phyloP scores from a whole-genome alignment of 163 green algal species.

The Chloromonas sp. region DNA sequence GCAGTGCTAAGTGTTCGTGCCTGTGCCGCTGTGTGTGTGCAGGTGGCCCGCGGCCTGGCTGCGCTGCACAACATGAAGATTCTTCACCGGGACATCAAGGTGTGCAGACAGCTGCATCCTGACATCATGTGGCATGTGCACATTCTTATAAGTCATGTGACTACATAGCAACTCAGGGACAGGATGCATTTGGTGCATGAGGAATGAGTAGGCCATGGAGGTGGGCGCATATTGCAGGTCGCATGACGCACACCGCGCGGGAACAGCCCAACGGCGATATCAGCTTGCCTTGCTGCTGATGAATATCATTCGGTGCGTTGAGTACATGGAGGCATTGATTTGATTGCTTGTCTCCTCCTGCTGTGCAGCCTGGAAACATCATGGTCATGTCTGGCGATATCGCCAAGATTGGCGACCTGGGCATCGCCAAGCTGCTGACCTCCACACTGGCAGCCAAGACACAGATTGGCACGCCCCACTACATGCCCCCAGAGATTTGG shows the following conservation, averaged over 20 bases:
- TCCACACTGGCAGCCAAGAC: conserved; percentile 60
- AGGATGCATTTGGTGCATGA: no score
- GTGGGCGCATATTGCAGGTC: no score
- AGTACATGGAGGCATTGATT: no score
- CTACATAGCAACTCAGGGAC: no score
- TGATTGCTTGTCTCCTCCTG: no score
- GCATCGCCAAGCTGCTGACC: conserved; percentile 77
- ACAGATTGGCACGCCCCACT: conserved; percentile 65
- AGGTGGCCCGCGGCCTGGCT: conserved; percentile 34
- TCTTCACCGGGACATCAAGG: conserved; percentile 57
- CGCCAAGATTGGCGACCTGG: conserved; percentile 73
- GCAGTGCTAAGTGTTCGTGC: no score
- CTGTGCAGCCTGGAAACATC: conserved; percentile 60
- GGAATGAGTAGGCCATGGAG: no score
- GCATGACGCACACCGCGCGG: no score
- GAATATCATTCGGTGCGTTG: no score
- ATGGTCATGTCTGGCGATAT: conserved; percentile 53
- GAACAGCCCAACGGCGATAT: no score
- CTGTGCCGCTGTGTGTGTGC: background rate
- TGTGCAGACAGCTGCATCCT: background rate
- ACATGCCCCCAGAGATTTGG: conserved; percentile 75
- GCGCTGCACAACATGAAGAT: conserved; percentile 64
- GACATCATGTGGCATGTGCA: background rate
- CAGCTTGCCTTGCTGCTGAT: no score
- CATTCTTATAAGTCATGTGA: no score